Evolutionary conservation across 176 grass and related monocot genomes (phyloP).

Genomic region (Eleusine indica): DNA sequence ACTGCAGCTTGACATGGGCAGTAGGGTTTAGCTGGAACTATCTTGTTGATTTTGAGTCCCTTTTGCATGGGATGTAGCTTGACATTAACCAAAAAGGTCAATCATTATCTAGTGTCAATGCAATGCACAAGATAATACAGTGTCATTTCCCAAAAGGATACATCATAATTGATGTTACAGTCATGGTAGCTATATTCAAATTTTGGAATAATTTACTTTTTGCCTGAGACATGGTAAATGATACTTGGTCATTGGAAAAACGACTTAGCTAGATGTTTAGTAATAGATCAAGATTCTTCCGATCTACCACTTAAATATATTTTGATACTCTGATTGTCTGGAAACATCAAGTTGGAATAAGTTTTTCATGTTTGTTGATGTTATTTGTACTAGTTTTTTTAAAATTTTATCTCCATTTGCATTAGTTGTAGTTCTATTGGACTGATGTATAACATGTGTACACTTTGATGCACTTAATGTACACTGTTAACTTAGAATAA

Average conservation of each 20-base stretch:
- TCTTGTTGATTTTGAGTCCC: neutral
- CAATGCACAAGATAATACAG: neutral
- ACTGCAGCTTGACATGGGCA: neutral
- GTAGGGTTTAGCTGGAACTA: slow-evolving; percentile 11
- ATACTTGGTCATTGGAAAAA: neutral
- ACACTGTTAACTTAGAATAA: neutral
- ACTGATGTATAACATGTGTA: neutral
- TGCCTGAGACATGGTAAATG: neutral
- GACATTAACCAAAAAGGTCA: neutral
- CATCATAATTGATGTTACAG: neutral
- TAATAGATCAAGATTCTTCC: neutral
- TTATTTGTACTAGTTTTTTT: neutral
- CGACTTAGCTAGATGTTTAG: neutral
- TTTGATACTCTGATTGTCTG: neutral
- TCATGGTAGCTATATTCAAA: neutral
- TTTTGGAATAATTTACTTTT: neutral
- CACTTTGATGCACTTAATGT: neutral
- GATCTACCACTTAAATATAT: neutral
- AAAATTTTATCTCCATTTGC: neutral
- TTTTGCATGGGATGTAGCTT: neutral
- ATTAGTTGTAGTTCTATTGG: neutral
- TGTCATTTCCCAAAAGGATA: neutral
- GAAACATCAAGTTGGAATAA: neutral
- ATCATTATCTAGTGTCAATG: neutral
- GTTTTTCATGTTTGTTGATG: neutral